Base-by-base conservation (phyloP, 352 stramenopile genomes). In the Lagenidium giganteum region DNA sequence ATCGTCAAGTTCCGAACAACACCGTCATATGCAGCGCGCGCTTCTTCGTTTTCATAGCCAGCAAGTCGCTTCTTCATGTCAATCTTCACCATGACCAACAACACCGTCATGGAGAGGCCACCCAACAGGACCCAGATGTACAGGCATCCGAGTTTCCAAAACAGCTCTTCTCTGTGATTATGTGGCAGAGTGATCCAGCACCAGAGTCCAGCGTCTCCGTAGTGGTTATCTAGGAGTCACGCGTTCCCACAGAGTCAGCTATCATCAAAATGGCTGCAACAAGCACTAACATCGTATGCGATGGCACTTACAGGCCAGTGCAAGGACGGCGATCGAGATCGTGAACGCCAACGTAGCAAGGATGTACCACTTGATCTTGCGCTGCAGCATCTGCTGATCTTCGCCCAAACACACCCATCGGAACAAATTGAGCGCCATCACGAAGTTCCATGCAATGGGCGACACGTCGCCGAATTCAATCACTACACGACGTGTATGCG, bases 311-410 rank as follows among this genome's bases (percentile, higher is more conserved):
- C 67, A 65, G 17, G 48, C 42, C 8, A 73, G 54, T 13, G 63
- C 66, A 12, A 85, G 48, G 34, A 76, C 70, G 8, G 64, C 63
- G 42, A 90, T 83, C 5, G 60, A 32, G 9, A 90, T 53, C 11
- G 71, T 70, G 51, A 88, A 83, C 24, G 70, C 42, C 32, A 89
- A 58, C 5, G 59, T 88, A 24, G 52, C 61, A 26, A 67, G 35
- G 29, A 90, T 76, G 47, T 91, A 91, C 57, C 65, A 87, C 53
- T 89, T 88, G 58, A 93, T 87, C 42, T 77, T 80, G 32, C 78
- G 73, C 61, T 87, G 74, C 27, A 91, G 70, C 67, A 86, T 83
- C 36, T 81, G 75, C 57, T 89, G 76, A 54, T 93, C 79, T 37
- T 90, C 74, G 8, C 81, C 81, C 43, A 83, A 64, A 45, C 79